These are phyloP conservation scores for Russula sp. DNA, from an alignment of 768 basidiomycete species.

Conservation along the genomic window DNA sequence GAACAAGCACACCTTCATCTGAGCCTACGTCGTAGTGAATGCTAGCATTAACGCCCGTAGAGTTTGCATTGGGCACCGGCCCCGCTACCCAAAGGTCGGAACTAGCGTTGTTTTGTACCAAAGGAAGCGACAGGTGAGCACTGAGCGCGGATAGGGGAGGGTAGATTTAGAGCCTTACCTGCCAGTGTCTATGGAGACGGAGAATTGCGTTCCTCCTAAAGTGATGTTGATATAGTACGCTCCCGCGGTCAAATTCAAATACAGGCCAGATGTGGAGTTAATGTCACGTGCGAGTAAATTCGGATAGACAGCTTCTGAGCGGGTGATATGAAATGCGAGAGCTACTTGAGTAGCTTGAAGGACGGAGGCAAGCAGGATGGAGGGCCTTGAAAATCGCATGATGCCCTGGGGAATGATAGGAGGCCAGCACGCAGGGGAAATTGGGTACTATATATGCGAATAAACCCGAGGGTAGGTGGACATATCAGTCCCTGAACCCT, in stretches of 20 bases:
- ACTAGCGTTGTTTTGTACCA: conserved; percentile 36
- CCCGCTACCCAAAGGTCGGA: conserved; percentile 63
- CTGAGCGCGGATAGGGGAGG: not conserved
- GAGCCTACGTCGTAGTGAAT: conserved; percentile 56
- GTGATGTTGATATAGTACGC: conserved; percentile 38
- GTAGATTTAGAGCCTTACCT: conserved; percentile 36
- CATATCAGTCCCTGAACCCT: too few relatives aligned
- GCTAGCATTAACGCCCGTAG: conserved; percentile 40
- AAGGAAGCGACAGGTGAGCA: not conserved
- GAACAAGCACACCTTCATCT: conserved; percentile 33
- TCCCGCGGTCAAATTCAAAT: rapidly evolving
- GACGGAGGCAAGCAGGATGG: conserved; percentile 5
- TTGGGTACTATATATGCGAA: conserved; percentile 17
- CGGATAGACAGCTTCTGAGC: not conserved
- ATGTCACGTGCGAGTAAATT: not conserved
- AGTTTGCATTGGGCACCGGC: conserved; percentile 40
- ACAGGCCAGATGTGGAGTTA: conserved; percentile 1
- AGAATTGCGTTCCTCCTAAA: conserved; percentile 37
- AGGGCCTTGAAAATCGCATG: conserved; percentile 6
- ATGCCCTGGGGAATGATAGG: not conserved
- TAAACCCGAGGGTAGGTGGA: too few relatives aligned
- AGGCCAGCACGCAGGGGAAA: not conserved
- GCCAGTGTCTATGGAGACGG: conserved; percentile 46
- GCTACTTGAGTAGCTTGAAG: not conserved
- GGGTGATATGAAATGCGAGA: conserved; percentile 4